Base-by-base conservation (phyloP, 805 yeast genomes). In the Metschnikowia cubensis region DNA sequence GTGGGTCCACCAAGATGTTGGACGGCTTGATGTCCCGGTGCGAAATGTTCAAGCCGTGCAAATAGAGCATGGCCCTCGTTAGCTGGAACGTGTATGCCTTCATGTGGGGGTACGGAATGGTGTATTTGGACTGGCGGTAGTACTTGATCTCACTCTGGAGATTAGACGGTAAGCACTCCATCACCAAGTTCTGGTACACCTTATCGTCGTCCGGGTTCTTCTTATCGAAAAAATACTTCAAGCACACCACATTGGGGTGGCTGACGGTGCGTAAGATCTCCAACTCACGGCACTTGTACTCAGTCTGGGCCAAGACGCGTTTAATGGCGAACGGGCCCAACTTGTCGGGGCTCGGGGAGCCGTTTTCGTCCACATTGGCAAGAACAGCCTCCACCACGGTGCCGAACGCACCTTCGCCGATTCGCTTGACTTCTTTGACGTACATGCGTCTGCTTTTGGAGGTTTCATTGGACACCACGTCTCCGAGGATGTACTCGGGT, bases 401-500 rank as follows among this genome's bases (percentile, higher is more conserved):
- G 35, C 95, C 95, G 62, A 87, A 87, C 4, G 94, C 94, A 38
- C 95, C 95, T 66, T 87, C 89, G 10, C 95, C 95, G 46, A 87
- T 85, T 60, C 82, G 81, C 51, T 83, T 83, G 62, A 83, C 81
- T 60, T 87, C 92, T 56, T 77, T 80, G 20, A 87, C 79, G 34
- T 81, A 69, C 92, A 87, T 87, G 47, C 82, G 80, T 57, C 75
- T 73, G 6, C 78, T 68, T 13, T 68, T 64, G 41, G 77, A 76
- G 2, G 84, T 75, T 48, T 73, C 71, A 62, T 83, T 84, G 47
- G 84, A 79, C 34, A 84, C 79, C 42, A 87, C 92, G 45, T 65
- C 64, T 40, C 66, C 65, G 44, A 70, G 56, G 13, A 67, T 57
- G 54, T 71, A 74, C 53, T 74, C 76, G 49, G 67, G 54, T 14